Evolutionary conservation across 1,284 basidiomycete genomes (phyloP), one percentile per base, ranked within the genome.

Genomic region (Sporisorium sorghi): DNA sequence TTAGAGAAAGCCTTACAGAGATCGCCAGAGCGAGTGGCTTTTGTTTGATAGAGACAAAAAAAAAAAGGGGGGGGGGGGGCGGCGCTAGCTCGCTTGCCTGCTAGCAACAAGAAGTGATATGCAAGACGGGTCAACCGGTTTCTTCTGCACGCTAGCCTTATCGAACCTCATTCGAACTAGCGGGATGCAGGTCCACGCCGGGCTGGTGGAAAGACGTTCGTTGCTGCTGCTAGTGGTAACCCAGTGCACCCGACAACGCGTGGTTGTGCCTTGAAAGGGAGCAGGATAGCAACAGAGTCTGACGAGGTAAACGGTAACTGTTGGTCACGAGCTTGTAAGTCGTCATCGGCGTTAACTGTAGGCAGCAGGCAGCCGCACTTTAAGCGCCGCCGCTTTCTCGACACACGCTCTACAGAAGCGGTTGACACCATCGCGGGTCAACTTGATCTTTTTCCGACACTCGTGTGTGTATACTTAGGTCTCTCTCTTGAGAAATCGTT

Each of bases 131-230:
- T n/a, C n/a, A n/a, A n/a, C 33, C 33, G 33, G 14, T 12, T 35
- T 35, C 14, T 14, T 35, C 14, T 35, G 10, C 33, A 37, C 44
- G 28, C 46, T 47, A 32, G 26, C 46, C n/a, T 19, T 47, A 47
- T 47, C 46, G 17, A 30, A 15, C 8, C n/a, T 9, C 14, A 28
- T 5, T 46, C 24, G 9, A n/a, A 17, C 24, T 30, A 46, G 26
- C 44, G n/a, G n/a, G 44, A 47, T 47, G 46, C 46, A 47, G 46
- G 46, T 47, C 46, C 46, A 19, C 24, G 43, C 43, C 33, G 33
- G 33, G 33, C 33, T 14, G 10, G 33, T 9, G 10, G 5, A 12
- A 10, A 33, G 17, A 15, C 12, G n/a, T n/a, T n/a, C n/a, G n/a
- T n/a, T n/a, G n/a, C n/a, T n/a, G n/a, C n/a, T n/a, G n/a, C n/a